Evolutionary conservation across 2,329 filamentous ascomycete genomes (phyloP).

Genomic region (Sporothrix pallida): DNA sequence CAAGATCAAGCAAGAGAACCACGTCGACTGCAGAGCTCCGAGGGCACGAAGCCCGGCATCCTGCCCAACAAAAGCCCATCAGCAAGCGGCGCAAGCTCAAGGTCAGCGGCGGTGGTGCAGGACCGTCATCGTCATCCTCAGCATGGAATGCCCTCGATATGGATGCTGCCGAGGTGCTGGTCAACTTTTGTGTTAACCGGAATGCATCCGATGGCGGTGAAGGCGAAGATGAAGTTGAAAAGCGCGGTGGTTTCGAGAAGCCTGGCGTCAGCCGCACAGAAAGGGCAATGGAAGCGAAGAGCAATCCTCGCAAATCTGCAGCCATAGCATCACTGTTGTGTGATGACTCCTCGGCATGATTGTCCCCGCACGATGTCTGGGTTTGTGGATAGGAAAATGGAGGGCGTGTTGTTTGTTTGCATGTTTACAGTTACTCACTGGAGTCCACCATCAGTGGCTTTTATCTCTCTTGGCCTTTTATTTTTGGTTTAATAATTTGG

Average conservation of each 20-base stretch:
- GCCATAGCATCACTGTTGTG: constrained; percentile 30
- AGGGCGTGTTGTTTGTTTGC: not conserved
- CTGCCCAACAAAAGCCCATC: not conserved
- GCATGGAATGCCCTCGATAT: constrained; percentile 24
- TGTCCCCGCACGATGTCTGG: no score
- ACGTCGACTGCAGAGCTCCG: not conserved
- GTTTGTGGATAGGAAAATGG: not conserved
- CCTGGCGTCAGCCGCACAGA: not conserved
- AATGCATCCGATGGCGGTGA: not conserved
- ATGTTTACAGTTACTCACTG: not conserved
- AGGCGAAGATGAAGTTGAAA: not conserved
- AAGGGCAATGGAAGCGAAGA: not conserved
- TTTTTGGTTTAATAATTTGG: not conserved
- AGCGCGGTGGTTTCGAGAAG: not conserved
- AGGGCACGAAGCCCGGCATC: not conserved
- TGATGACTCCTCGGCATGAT: constrained; percentile 17
- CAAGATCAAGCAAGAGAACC: not conserved
- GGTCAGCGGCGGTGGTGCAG: not conserved
- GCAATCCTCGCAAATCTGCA: constrained; percentile 4
- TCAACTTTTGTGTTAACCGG: constrained; percentile 28
- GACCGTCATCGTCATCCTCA: not conserved
- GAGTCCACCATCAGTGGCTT: not conserved
- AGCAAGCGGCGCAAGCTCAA: constrained; percentile 2
- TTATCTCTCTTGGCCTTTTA: not conserved
- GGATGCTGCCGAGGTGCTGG: constrained; percentile 33